phyloP scores from a whole-genome alignment of 2,329 filamentous ascomycete species.

The Aulographum hederae region DNA sequence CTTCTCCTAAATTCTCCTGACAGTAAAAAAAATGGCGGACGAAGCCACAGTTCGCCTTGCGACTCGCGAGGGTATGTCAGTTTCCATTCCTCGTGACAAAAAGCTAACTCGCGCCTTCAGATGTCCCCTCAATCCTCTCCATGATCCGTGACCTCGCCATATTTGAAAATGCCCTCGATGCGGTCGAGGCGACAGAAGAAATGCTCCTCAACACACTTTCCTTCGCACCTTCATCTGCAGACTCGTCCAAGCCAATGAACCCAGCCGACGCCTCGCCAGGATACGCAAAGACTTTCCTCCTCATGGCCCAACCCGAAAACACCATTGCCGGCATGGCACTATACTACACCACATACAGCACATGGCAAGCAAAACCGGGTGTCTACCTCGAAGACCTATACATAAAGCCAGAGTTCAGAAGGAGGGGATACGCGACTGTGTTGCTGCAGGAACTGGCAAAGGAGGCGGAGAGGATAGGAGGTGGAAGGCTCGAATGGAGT shows the following conservation, averaged over 20 bases:
- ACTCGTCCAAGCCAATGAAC: constrained; percentile 11
- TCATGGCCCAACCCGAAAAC: constrained; percentile 28
- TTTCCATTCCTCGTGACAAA: constrained; percentile 3
- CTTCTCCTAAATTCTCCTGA: neutral
- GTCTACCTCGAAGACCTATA: constrained; percentile 93
- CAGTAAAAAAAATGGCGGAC: constrained; percentile 9
- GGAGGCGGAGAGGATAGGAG: constrained; percentile 55
- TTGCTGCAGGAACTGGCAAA: constrained; percentile 61
- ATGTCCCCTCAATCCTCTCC: constrained; percentile 61
- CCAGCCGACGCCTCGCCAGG: too few species aligned
- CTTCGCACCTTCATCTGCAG: constrained; percentile 37
- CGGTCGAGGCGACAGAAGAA: constrained; percentile 62
- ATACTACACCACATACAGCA: constrained; percentile 92
- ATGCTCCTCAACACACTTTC: constrained; percentile 59
- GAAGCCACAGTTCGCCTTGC: constrained; percentile 36
- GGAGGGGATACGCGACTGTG: constrained; percentile 61
- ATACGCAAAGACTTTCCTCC: constrained; percentile 59
- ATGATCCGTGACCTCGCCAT: constrained; percentile 73
- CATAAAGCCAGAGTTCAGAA: constrained; percentile 51
- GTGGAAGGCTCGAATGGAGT: constrained; percentile 70
- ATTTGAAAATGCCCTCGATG: constrained; percentile 62
- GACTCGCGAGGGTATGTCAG: constrained; percentile 34
- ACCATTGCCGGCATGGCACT: constrained; percentile 59
- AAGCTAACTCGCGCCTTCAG: constrained; percentile 24
- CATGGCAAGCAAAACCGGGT: constrained; percentile 72